Base-by-base conservation (phyloP, 192 early-diverging fungal species). In the Chytriomyces sp. region DNA sequence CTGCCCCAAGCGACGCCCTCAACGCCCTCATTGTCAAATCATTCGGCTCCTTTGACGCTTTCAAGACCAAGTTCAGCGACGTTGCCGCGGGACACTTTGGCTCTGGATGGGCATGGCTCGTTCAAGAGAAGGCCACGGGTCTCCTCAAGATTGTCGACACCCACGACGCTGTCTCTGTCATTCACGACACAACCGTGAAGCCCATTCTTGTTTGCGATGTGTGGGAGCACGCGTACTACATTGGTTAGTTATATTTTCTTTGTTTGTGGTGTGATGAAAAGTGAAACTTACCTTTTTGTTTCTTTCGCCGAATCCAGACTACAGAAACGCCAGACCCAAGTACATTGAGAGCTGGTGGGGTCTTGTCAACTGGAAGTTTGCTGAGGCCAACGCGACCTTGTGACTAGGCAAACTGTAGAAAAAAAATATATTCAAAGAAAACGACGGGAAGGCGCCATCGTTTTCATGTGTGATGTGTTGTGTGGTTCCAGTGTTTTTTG, bases 281-380 rank as follows among this genome's bases (percentile, higher is more conserved):
- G 35, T 35, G 35, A 35, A 35, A 35, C 35, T 35, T 35, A 35
- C 0, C 18, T 48, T 35, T n/a, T 35, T 35, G 0, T 35, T 35
- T 35, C 28, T 35, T 35, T 35, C 2, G 35, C 35, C 35, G 35
- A 0, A 35, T 35, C 2, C 2, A 35, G 35, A 98, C 83, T 98
- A 97, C 90, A 96, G 96, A 87, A 97, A 98, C 83, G 97, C 93
- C 63, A 92, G 95, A 76, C 93, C 94, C n/a, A 94, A 96, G 64
- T 98, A 98, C 82, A 85, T 98, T 65, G 94, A 96, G 89, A 93
- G 93, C 46, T 91, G 97, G 69, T 98, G 95, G 95, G 90, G 91
- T 43, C 94, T 98, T 0, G 85, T 98, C 80, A 98, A 98, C 93
- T 98, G 97, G 97, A 94, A 96, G 89, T 57, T 57, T 57, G 53